phyloP scores from a whole-genome alignment of 768 basidiomycete genomes.

The Collybia sp. region DNA sequence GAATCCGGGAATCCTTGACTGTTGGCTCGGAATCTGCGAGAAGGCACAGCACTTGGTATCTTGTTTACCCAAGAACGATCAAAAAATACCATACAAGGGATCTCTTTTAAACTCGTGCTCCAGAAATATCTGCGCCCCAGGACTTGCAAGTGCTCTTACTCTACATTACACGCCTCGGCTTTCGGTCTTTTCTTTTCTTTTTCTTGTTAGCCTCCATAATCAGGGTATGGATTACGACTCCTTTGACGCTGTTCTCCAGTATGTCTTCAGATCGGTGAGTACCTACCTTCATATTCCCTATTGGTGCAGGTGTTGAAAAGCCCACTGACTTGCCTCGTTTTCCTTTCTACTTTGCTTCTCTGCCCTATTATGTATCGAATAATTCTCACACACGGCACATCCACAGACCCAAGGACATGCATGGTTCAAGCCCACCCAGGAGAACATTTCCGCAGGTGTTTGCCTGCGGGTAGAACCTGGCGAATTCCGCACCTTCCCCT shows the following conservation, averaged over 20 bases:
- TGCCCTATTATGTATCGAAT: slow-evolving; percentile 9
- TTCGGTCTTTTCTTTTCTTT: slow-evolving; percentile 19
- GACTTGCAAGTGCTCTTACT: slow-evolving; percentile 12
- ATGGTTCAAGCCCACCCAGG: slow-evolving; percentile 84
- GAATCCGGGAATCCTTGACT: slow-evolving; percentile 21
- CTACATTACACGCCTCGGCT: slow-evolving; percentile 28
- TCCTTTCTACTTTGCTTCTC: not conserved
- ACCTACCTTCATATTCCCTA: slow-evolving; percentile 1
- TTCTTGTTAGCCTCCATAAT: slow-evolving; percentile 27
- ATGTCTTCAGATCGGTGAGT: slow-evolving; percentile 70
- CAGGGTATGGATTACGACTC: slow-evolving; percentile 69
- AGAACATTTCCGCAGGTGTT: slow-evolving; percentile 77
- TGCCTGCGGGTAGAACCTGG: slow-evolving; percentile 67
- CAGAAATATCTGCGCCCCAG: slow-evolving; percentile 20
- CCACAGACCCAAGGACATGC: slow-evolving; percentile 72
- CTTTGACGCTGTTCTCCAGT: slow-evolving; percentile 75
- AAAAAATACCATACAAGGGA: slow-evolving; percentile 16
- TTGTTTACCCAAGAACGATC: slow-evolving; percentile 27
- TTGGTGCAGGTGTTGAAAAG: not conserved
- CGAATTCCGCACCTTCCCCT: slow-evolving; percentile 78
- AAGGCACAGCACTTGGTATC: slow-evolving; percentile 16
- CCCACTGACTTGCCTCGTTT: no score
- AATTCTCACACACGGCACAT: not conserved
- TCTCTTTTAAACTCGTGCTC: slow-evolving; percentile 35
- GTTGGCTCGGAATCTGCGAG: slow-evolving; percentile 15